Percentiles rank a stretch among this genome's conserved stretches.
These are phyloP conservation scores for Sugiyamaella neomexicana DNA, from an alignment of 1,139 yeast species.

Conservation along the genomic window DNA sequence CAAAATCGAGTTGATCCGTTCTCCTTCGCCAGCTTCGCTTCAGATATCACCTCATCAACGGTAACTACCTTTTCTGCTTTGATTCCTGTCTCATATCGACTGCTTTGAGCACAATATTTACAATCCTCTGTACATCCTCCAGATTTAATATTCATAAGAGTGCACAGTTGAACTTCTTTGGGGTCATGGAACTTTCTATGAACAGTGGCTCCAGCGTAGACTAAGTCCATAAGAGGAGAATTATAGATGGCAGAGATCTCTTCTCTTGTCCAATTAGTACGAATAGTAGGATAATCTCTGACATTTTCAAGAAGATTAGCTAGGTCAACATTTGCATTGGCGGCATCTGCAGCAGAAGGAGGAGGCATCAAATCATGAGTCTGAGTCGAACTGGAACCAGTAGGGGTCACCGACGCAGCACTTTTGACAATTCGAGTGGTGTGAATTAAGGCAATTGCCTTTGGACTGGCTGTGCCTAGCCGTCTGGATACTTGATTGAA, in stretches of 20 bases:
- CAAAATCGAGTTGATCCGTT: constrained; percentile 80
- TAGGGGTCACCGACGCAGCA: not conserved
- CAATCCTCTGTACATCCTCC: constrained; percentile 87
- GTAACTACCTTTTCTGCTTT: constrained; percentile 64
- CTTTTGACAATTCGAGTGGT: not conserved
- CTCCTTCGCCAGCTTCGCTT: constrained; percentile 62
- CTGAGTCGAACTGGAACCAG: not conserved
- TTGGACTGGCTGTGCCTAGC: not conserved
- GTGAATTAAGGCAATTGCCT: constrained; percentile 6
- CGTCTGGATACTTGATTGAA: not conserved
- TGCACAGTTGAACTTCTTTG: constrained; percentile 69
- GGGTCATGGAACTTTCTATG: constrained; percentile 71
- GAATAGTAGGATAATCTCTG: constrained; percentile 15
- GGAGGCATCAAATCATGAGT: not conserved
- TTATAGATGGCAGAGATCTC: constrained; percentile 61
- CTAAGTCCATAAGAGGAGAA: constrained; percentile 61
- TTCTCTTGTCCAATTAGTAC: constrained; percentile 58
- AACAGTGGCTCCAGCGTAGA: constrained; percentile 61
- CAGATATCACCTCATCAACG: constrained; percentile 60
- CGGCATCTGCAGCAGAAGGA: not conserved
- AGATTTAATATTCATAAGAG: constrained; percentile 69
- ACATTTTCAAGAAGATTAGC: constrained; percentile 9
- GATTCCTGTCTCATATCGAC: constrained; percentile 65
- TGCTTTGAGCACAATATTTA: constrained; percentile 76
- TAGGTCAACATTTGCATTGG: not conserved